Evolutionary conservation across 2,329 filamentous ascomycete species (phyloP).

Genomic region (Chlorencoelia australis): DNA sequence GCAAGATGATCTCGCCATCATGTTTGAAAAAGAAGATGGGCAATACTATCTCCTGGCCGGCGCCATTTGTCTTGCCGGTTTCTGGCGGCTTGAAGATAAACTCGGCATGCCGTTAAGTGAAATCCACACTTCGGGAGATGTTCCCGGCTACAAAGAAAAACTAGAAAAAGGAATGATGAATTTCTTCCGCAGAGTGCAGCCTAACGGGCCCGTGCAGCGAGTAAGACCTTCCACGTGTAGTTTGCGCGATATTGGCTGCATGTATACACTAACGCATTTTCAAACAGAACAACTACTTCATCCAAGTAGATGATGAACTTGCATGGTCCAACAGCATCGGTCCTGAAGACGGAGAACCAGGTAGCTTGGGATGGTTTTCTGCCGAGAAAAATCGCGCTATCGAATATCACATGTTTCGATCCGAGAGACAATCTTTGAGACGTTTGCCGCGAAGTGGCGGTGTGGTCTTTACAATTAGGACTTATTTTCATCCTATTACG

Average conservation of each 20-base stretch:
- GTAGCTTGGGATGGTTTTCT: slow-evolving; percentile 57
- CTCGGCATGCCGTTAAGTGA: slow-evolving; percentile 68
- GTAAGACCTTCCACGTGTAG: slow-evolving; percentile 21
- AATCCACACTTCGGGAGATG: slow-evolving; percentile 69
- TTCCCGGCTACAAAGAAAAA: slow-evolving; percentile 62
- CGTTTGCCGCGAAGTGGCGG: slow-evolving; percentile 43
- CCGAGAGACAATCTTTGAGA: slow-evolving; percentile 52
- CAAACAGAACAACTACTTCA: slow-evolving; percentile 73
- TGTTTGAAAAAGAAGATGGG: slow-evolving; percentile 67
- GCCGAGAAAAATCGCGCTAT: slow-evolving; percentile 66
- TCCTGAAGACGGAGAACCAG: slow-evolving; percentile 49
- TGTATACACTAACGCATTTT: slow-evolving; percentile 10
- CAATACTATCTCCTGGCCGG: slow-evolving; percentile 75
- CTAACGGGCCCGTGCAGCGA: slow-evolving; percentile 48
- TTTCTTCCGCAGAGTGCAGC: slow-evolving; percentile 64
- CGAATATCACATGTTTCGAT: slow-evolving; percentile 66
- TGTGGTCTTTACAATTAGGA: slow-evolving; percentile 53
- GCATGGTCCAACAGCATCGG: slow-evolving; percentile 72
- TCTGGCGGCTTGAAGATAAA: slow-evolving; percentile 77
- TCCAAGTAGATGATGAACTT: slow-evolving; percentile 72
- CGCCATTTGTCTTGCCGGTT: slow-evolving; percentile 65
- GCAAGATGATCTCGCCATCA: slow-evolving; percentile 76
- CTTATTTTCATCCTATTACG: slow-evolving; percentile 47
- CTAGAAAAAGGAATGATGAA: slow-evolving; percentile 71
- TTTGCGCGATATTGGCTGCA: slow-evolving; percentile 1